Base-by-base conservation (phyloP, 2,329 filamentous ascomycete genomes). In the Aspergillus japonicus region DNA sequence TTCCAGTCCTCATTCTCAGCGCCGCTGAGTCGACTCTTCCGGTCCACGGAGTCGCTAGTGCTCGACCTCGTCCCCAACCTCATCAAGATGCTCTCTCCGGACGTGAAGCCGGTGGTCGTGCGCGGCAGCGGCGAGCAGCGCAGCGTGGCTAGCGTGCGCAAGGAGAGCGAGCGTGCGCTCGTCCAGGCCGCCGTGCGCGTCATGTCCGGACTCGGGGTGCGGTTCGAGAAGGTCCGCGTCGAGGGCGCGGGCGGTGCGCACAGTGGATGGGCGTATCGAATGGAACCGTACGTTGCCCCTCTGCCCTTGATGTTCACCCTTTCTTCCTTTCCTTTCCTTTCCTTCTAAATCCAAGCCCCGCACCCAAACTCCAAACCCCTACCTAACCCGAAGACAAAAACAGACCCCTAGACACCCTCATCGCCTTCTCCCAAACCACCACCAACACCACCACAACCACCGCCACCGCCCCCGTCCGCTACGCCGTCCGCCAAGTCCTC, bases 81-180 rank as follows among this genome's bases (percentile, higher is more conserved):
- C 2, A 82, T 91, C 16, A 88, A 90, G 42, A 89, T 99, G 73
- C 82, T 99, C 21, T 89, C 91, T 0, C 95, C 95, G 0, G 90
- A 94, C 60, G 88, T 99, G 49, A 96, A 95, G 72, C 95, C 95
- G 0, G 91, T 98, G 3, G 84, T 97, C 8, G 87, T 98, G 1
- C 85, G 83, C n/a, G 87, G 87, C 33, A 86, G 86, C 56, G 87
- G 87, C 31, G 84, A 85, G 19, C 81, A 85, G 66, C 82, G 82
- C 29, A 84, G 87, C 8, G 88, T 88, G 6, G 94, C 94, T 0
- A 96, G 91, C 66, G 94, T 99, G 1, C 87, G 95, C 44, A 94
- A 91, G 72, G 92, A 96, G 42, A 85, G 83, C 1, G 95, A 99
- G 72, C 92, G 92, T 68, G 80, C 78, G 12, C 91, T 97, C 75